Evolutionary conservation across 257 asterid species (phyloP).

Genomic region (Paraleonurus japonicus): DNA sequence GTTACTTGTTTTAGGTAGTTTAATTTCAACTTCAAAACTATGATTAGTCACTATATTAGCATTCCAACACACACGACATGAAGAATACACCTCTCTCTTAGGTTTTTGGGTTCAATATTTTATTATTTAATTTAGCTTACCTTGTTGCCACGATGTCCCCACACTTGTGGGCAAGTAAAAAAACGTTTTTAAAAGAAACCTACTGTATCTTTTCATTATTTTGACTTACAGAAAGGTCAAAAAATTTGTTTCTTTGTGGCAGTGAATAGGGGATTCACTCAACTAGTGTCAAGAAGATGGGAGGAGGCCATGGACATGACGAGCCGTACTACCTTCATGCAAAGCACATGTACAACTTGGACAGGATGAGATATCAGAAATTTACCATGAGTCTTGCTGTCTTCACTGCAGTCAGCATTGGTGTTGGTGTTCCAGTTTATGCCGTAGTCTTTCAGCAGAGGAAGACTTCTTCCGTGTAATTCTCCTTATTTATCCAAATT

Average conservation of each 20-base stretch:
- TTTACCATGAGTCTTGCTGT: constrained; percentile 56
- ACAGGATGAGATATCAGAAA: constrained; percentile 65
- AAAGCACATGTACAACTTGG: constrained; percentile 93
- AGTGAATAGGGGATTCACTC: constrained; percentile 71
- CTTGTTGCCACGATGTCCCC: too few species aligned
- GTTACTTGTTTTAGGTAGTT: too few species aligned
- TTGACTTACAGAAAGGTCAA: not conserved
- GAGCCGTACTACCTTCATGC: constrained; percentile 86
- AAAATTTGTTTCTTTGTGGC: constrained; percentile 17
- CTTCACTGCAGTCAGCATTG: constrained; percentile 45
- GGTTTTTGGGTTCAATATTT: too few species aligned
- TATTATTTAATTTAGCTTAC: too few species aligned
- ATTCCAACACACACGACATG: too few species aligned
- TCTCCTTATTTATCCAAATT: constrained; percentile 14
- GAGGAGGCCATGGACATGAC: constrained; percentile 84
- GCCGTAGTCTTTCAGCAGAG: constrained; percentile 82
- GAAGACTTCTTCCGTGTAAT: constrained; percentile 68
- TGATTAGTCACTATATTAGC: too few species aligned
- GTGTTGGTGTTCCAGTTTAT: constrained; percentile 64
- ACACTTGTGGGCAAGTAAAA: too few species aligned
- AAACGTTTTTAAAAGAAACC: too few species aligned
- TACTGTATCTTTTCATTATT: not conserved
- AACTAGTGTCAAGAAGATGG: constrained; percentile 65
- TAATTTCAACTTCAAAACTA: too few species aligned
- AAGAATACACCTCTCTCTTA: too few species aligned